Conservation (phyloP, 352 stramenopile species). For the Phytophthora pseudosyringae region DNA sequence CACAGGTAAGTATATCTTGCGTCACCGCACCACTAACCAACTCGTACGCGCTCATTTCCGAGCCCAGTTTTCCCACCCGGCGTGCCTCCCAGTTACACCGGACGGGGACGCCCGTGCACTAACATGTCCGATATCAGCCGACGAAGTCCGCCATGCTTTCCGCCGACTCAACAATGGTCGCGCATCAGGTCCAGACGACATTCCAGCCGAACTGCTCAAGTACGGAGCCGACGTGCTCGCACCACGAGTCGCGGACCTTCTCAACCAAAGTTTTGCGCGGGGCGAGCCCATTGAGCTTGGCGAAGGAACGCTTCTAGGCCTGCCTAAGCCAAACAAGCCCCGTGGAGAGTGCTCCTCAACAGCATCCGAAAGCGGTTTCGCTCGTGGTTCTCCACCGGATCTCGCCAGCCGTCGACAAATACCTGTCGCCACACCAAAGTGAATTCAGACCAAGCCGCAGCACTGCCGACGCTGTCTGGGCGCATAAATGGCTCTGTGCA, state of each 20-base stretch:
- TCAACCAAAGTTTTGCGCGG: not conserved
- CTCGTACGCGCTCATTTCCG: not conserved
- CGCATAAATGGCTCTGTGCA: conserved; percentile 9
- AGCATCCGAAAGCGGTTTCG: conserved; percentile 15
- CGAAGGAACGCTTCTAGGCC: not conserved
- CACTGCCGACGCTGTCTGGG: conserved; percentile 12
- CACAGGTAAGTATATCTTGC: conserved; percentile 7
- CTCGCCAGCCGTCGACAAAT: not conserved
- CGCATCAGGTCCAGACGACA: not conserved
- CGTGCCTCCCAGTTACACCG: not conserved
- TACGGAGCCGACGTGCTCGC: not conserved
- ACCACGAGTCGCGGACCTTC: not conserved
- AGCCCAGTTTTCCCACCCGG: not conserved
- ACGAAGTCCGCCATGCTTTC: not conserved
- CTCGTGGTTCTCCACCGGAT: conserved; percentile 3
- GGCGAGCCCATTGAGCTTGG: not conserved
- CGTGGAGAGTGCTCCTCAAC: conserved; percentile 5
- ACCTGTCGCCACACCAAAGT: conserved; percentile 7
- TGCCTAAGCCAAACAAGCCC: conserved; percentile 8
- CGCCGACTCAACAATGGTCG: not conserved
- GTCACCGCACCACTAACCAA: not conserved
- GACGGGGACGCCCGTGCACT: not conserved
- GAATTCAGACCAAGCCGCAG: conserved; percentile 6
- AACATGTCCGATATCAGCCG: not conserved
- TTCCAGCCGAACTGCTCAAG: conserved; percentile 1